Evolutionary conservation across 495 filamentous ascomycete genomes (phyloP).

Genomic region (Wilcoxina mikolae): DNA sequence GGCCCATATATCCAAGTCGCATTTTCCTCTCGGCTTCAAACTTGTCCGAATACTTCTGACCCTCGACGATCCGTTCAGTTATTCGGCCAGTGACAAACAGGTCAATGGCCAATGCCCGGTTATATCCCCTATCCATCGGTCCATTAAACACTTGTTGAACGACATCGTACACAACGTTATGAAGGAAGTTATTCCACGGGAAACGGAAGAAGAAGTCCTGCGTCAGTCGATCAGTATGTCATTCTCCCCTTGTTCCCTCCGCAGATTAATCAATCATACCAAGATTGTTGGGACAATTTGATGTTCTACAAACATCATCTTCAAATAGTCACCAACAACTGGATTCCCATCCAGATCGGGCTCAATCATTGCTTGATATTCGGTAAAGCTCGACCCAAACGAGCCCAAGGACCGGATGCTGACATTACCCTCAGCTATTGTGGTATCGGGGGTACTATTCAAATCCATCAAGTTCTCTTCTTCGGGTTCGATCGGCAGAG

Average conservation of each 20-base stretch:
- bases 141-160: constrained; percentile 99
- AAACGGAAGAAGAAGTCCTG: constrained; percentile 96
- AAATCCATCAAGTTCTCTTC: constrained; percentile 28
- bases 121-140: constrained; percentile 89
- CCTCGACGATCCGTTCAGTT: constrained; percentile 79
- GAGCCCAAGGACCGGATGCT: constrained; percentile 25
- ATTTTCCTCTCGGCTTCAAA: constrained; percentile 69
- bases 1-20: constrained; percentile 95
- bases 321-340: constrained; percentile 92
- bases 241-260: background rate
- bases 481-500: constrained; percentile 18
- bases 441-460: constrained; percentile 20
- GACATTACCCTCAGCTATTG: constrained; percentile 21
- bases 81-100: constrained; percentile 81
- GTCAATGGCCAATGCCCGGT: constrained; percentile 81
- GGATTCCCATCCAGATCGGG: constrained; percentile 55
- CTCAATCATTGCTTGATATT: constrained; percentile 35
- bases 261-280: constrained; percentile 39
- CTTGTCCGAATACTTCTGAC: constrained; percentile 72
- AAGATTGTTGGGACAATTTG: constrained; percentile 90
- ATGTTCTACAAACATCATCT: constrained; percentile 92
- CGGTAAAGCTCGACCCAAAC: constrained; percentile 20
- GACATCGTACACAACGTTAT: constrained; percentile 98
- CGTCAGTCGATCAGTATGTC: constrained; percentile 9
- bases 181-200: constrained; percentile 99